These are phyloP conservation scores for Crataegus laevigata DNA, from an alignment of 306 rosid genomes.

Conservation along the genomic window DNA sequence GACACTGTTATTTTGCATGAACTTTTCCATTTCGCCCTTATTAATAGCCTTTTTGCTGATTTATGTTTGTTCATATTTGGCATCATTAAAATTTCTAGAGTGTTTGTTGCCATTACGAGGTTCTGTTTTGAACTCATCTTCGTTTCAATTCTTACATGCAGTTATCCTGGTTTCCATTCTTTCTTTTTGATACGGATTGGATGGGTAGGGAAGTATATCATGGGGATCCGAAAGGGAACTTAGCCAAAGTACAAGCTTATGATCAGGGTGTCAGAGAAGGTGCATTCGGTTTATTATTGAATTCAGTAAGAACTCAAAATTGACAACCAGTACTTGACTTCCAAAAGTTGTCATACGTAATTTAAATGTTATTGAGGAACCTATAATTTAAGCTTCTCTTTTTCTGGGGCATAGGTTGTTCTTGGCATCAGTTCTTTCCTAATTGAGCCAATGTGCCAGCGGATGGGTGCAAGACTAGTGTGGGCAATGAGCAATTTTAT, in stretches of 20 bases:
- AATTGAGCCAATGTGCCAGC: constrained; percentile 90
- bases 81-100: neutral
- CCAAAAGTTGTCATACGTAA: neutral
- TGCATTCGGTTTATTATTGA: constrained; percentile 99
- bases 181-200: constrained; percentile 97
- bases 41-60: neutral
- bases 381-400: constrained; percentile 13
- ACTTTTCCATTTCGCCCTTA: constrained; percentile 1
- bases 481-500: constrained; percentile 97
- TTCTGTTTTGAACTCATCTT: constrained; percentile 22
- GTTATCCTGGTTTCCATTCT: constrained; percentile 98
- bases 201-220: constrained; percentile 99
- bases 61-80: neutral
- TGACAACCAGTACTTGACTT: constrained; percentile 19
- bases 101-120: constrained; percentile 10
- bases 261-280: constrained; percentile 98
- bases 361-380: neutral
- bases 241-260: constrained; percentile 44
- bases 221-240: constrained; percentile 83
- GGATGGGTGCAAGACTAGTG: constrained; percentile 80
- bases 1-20: constrained; percentile 4
- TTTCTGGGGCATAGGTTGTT: constrained; percentile 53
- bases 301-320: constrained; percentile 91
- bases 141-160: constrained; percentile 30
- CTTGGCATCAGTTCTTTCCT: constrained; percentile 91